These are phyloP conservation scores for Chenopodium suecicum DNA, from an alignment of 148 eudicot species.

Conservation along the genomic window DNA sequence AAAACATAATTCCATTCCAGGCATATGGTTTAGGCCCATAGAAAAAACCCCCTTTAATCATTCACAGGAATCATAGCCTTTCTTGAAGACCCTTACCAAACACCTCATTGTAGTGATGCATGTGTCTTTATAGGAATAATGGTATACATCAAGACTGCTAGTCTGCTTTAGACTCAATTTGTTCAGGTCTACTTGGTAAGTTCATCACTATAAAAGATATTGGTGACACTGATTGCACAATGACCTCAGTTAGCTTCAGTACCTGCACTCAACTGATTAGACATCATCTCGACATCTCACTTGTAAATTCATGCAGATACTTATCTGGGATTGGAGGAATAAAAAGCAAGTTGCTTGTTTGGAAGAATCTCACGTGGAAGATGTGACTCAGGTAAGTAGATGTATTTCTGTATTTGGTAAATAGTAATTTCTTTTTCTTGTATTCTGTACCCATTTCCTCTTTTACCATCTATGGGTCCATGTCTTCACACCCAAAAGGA, in stretches of 20 bases:
- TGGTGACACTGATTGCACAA: slow-evolving; percentile 1
- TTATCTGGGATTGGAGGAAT: slow-evolving; percentile 94
- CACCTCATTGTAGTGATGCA: not conserved
- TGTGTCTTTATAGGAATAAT: not conserved
- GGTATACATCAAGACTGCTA: not conserved
- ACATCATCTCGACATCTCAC: not conserved
- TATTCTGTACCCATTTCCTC: not conserved
- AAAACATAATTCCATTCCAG: too few species aligned
- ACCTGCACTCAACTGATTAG: not conserved
- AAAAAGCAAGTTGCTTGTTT: slow-evolving; percentile 84
- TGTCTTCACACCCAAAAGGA: not conserved
- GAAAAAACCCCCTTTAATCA: too few species aligned
- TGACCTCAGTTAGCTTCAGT: not conserved
- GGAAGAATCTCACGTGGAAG: slow-evolving; percentile 95
- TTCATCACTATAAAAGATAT: not conserved
- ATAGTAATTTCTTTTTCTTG: not conserved
- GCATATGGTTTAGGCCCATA: too few species aligned
- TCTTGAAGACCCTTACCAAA: too few species aligned
- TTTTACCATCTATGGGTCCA: not conserved
- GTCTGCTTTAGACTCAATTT: not conserved
- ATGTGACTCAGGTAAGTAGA: slow-evolving; percentile 82
- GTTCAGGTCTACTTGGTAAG: not conserved
- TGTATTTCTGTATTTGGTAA: not conserved
- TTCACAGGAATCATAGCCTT: too few species aligned
- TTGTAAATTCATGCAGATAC: slow-evolving; percentile 42